Conservation (phyloP, 352 stramenopile genomes). For the Phytophthora rubi region DNA sequence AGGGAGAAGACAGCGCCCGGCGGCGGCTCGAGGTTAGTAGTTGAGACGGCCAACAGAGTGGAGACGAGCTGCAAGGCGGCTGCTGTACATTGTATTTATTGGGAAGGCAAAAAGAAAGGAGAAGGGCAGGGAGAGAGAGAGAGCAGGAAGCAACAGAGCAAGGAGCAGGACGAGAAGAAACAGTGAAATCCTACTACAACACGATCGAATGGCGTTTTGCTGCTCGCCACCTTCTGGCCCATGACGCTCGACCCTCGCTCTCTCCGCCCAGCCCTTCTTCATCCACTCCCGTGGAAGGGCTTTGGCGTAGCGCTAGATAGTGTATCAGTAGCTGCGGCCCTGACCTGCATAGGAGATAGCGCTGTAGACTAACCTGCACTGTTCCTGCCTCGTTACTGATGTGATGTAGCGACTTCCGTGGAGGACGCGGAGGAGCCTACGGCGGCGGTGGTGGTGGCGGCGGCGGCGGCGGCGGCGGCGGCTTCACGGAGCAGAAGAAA, state of each 20-base stretch:
- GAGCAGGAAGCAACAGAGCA: slow-evolving; percentile 26
- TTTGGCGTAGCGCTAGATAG: slow-evolving; percentile 29
- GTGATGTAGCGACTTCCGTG: slow-evolving; percentile 50
- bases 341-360: slow-evolving; percentile 1
- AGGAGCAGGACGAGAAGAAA: slow-evolving; percentile 32
- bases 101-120: slow-evolving; percentile 17
- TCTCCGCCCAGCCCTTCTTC: slow-evolving; percentile 44
- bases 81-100: slow-evolving; percentile 39
- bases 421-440: slow-evolving; percentile 33
- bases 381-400: slow-evolving; percentile 28
- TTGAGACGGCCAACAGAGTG: slow-evolving; percentile 7
- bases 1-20: slow-evolving; percentile 75
- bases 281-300: slow-evolving; percentile 31
- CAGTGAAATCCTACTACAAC: slow-evolving; percentile 45
- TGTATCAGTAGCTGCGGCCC: slow-evolving; percentile 17
- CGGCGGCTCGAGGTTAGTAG: slow-evolving; percentile 75
- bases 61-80: slow-evolving; percentile 23
- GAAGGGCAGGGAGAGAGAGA: slow-evolving; percentile 31
- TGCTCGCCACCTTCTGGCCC: slow-evolving; percentile 31
- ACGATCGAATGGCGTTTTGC: slow-evolving; percentile 42
- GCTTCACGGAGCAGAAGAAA: slow-evolving; percentile 87
- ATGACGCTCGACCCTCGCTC: slow-evolving; percentile 36
- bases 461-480: not conserved
- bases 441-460: slow-evolving; percentile 7
- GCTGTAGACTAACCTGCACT: slow-evolving; percentile 32